Percentiles rank a stretch among this genome's conserved stretches.
These are phyloP conservation scores for Gossypium davidsonii DNA, from an alignment of 441 rosid species.

Conservation along the genomic window DNA sequence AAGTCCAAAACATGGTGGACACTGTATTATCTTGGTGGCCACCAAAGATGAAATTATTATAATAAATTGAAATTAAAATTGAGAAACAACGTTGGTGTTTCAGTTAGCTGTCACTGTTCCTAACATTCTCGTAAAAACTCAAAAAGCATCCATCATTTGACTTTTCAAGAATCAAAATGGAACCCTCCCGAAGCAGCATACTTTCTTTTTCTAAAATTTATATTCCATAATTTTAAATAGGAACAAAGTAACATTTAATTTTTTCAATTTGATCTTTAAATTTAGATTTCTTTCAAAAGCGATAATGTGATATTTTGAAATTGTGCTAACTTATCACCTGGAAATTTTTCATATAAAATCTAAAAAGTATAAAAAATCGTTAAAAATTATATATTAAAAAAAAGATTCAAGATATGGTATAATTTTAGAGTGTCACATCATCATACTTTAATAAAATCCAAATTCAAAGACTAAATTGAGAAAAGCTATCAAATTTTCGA, in stretches of 20 bases:
- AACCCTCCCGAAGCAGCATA: neutral
- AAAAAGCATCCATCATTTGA: neutral
- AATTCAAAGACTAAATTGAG: too few species aligned
- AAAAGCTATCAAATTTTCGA: too few species aligned
- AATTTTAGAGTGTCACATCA: too few species aligned
- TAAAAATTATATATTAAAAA: too few species aligned
- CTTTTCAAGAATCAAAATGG: constrained; percentile 4
- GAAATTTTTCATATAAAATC: too few species aligned
- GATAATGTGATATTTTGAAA: too few species aligned
- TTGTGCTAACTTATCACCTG: too few species aligned
- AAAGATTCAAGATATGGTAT: too few species aligned
- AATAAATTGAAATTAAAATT: neutral
- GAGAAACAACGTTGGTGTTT: neutral
- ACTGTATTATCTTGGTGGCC: neutral
- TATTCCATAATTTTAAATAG: neutral
- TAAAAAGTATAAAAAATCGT: too few species aligned
- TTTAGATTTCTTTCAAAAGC: too few species aligned
- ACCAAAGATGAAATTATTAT: neutral
- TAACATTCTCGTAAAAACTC: neutral
- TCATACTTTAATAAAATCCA: too few species aligned
- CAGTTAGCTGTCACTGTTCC: constrained; percentile 7
- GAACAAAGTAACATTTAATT: neutral
- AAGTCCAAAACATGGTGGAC: neutral
- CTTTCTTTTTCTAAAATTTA: neutral
- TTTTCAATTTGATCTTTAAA: too few species aligned